These are phyloP conservation scores for Lolium perenne DNA, from an alignment of 176 grass and related monocot species.

Conservation along the genomic window DNA sequence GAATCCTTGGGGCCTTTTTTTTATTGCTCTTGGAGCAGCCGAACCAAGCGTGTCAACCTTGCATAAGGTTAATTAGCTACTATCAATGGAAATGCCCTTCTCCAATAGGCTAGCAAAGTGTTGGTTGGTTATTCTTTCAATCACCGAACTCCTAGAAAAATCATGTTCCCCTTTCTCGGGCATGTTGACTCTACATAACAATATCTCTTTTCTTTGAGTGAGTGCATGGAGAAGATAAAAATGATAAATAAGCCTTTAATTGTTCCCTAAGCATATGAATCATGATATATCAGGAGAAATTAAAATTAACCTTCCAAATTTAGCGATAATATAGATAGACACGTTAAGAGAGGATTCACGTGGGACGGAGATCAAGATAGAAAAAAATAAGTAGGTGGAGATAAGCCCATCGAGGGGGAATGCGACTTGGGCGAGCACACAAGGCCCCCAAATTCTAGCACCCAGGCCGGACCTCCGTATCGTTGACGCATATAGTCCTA, in stretches of 20 bases:
- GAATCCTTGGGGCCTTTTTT: no score
- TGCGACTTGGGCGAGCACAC: not conserved
- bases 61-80: not conserved
- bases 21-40: not conserved
- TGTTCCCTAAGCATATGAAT: not conserved
- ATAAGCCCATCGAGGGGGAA: not conserved
- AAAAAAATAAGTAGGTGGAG: not conserved
- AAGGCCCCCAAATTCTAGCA: not conserved
- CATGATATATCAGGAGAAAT: no score
- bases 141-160: not conserved
- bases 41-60: not conserved
- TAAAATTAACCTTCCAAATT: not conserved
- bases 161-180: not conserved
- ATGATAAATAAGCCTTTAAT: not conserved
- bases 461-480: no score
- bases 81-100: not conserved
- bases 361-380: not conserved
- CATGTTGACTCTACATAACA: not conserved
- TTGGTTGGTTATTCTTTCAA: not conserved
- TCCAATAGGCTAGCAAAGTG: not conserved
- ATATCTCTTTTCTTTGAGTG: not conserved
- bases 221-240: not conserved
- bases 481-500: no score
- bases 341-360: not conserved
- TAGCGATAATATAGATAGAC: not conserved